Percentiles rank a stretch among this genome's conserved stretches.
Evolutionary conservation across 139 green algal species (phyloP).

Genomic region (Closterium sp.): DNA sequence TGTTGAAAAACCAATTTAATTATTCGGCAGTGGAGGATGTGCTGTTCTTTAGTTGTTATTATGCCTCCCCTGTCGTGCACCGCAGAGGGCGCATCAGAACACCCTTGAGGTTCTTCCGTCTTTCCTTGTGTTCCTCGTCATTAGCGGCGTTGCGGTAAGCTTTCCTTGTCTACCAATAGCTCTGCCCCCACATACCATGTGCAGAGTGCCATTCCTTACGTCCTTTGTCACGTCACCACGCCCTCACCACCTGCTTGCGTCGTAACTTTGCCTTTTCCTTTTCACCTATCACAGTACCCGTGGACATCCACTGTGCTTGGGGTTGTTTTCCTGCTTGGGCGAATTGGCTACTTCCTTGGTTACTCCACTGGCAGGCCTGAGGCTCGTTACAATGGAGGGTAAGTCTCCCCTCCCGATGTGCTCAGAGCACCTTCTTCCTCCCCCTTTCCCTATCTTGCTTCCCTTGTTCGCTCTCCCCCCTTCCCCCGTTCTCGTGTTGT

Average conservation of each 20-base stretch:
- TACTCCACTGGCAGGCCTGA: conserved; percentile 14
- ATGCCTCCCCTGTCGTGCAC: not conserved
- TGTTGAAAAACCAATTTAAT: not conserved
- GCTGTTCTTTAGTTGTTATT: not conserved
- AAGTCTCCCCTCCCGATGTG: not conserved
- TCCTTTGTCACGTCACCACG: not conserved
- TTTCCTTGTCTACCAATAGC: not conserved
- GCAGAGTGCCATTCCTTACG: not conserved
- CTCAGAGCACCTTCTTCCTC: not conserved
- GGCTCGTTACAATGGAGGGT: conserved; percentile 10
- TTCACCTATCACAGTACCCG: not conserved
- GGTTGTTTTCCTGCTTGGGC: not conserved
- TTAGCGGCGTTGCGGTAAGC: not conserved
- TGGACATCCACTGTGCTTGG: conserved; percentile 1
- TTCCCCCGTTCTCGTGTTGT: not conserved
- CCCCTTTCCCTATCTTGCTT: not conserved
- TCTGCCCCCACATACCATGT: not conserved
- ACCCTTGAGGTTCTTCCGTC: conserved; percentile 6
- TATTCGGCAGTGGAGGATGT: not conserved
- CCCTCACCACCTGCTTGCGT: not conserved
- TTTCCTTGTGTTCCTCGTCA: conserved; percentile 5
- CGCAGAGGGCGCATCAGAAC: conserved; percentile 16
- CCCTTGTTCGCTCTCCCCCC: not conserved
- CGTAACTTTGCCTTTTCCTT: not conserved
- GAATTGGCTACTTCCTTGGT: conserved; percentile 16